Evolutionary conservation across 306 rosid species (phyloP), one percentile per base, ranked within the genome.

Genomic region (Dicorynia guianensis): DNA sequence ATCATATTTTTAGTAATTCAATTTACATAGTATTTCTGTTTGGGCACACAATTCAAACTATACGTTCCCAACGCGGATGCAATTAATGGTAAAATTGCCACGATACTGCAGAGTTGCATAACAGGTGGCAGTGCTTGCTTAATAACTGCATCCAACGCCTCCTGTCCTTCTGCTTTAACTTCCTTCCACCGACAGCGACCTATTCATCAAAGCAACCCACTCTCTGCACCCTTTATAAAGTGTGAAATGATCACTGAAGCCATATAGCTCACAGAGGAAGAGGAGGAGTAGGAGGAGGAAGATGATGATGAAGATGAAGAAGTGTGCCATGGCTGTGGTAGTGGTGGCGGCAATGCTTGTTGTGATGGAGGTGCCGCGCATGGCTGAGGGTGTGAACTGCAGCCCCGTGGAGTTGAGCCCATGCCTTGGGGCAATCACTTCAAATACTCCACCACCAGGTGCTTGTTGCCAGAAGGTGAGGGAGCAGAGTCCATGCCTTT

Each of bases 401-500:
- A 84, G 12, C 44, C 84, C 84, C 0, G 3, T 48, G 47, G 76
- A 81, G 77, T 9, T 90, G 48, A 58, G 80, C 70, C 74, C 91
- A 0, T 90, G 96, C 67, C 6, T 74, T 0, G 34, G 58, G 9
- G 78, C 93, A 8, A 84, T 90, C 8, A 63, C 58, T 2, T 44
- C 67, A 0, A 18, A 82, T 4, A 35, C 81, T 2, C 69, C 71
- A 1, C 97, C 93, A 0, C 74, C 91, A 0, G 68, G 34, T 6
- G 1, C 11, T 0, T 91, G 97, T 67, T 91, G 97, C 59, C 63
- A 76, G 60, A 89, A 79, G 53, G 13, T 74, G 78, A 84, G 52
- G 60, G 85, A 86, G 67, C 96, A 90, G 40, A 81, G 13, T 70
- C 84, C 93, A 53, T 90, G 96, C 74, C 83, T 86, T 3, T 90